Evolutionary conservation across 257 asterid species (phyloP).

Genomic region (Mentha longifolia): DNA sequence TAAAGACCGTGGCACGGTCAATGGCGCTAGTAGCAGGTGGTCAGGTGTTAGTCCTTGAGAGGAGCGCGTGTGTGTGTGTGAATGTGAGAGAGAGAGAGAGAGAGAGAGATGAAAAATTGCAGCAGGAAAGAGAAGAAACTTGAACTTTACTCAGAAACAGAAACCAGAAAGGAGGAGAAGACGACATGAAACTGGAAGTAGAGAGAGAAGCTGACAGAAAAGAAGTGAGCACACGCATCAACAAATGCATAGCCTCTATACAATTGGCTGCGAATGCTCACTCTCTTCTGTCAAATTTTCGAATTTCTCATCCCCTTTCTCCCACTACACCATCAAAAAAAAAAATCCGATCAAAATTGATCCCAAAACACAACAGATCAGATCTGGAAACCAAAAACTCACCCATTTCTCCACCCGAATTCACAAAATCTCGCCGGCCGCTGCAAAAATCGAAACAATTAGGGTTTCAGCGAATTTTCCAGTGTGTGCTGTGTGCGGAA

Average conservation of each 20-base stretch:
- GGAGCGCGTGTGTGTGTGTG: background rate
- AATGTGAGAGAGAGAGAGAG: background rate
- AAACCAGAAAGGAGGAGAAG: slow-evolving; percentile 23
- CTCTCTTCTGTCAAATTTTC: slow-evolving; percentile 60
- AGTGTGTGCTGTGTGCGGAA: background rate
- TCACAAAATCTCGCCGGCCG: background rate
- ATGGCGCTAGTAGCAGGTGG: background rate
- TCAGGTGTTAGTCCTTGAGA: background rate
- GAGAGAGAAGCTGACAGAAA: slow-evolving; percentile 48
- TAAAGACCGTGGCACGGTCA: background rate
- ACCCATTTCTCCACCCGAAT: slow-evolving; percentile 5
- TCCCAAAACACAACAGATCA: slow-evolving; percentile 6
- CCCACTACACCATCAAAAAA: background rate
- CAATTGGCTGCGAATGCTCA: slow-evolving; percentile 58
- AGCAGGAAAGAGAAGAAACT: background rate
- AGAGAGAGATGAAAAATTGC: too few species aligned
- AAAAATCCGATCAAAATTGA: background rate
- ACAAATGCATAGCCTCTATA: slow-evolving; percentile 39
- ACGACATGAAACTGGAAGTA: background rate
- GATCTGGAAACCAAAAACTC: slow-evolving; percentile 37
- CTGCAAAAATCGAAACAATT: background rate
- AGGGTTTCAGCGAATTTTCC: slow-evolving; percentile 25
- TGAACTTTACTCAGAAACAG: background rate
- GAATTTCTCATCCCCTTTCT: slow-evolving; percentile 17
- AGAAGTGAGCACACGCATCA: slow-evolving; percentile 56